Evolutionary conservation across 1,139 yeast genomes (phyloP).

Genomic region (Hansenula anomala): DNA sequence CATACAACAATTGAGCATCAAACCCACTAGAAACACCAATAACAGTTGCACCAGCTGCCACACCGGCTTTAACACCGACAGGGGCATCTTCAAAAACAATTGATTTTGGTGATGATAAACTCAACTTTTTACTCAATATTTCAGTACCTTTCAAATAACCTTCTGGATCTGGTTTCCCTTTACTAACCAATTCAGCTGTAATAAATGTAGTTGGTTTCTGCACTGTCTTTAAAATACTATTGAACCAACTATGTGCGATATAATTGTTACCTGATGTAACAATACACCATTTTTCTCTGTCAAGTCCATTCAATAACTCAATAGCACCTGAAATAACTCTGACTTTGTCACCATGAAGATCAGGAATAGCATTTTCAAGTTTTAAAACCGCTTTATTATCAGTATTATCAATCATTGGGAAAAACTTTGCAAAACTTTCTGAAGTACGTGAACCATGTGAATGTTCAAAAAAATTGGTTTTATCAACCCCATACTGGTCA

Average conservation of each 20-base stretch:
- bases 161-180: conserved; percentile 83
- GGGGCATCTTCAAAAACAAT: conserved; percentile 87
- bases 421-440: conserved; percentile 70
- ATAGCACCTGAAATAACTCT: conserved; percentile 72
- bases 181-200: conserved; percentile 70
- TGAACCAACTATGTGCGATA: conserved; percentile 77
- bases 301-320: conserved; percentile 51
- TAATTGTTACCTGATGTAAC: conserved; percentile 80
- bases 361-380: conserved; percentile 53
- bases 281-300: conserved; percentile 46
- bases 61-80: conserved; percentile 82
- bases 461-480: conserved; percentile 64
- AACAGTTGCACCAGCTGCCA: conserved; percentile 77
- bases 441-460: conserved; percentile 82
- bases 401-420: conserved; percentile 67
- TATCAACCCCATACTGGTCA: conserved; percentile 64
- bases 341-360: conserved; percentile 66
- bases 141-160: conserved; percentile 49
- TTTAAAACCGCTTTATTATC: conserved; percentile 51
- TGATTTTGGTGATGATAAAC: conserved; percentile 33
- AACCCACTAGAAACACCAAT: conserved; percentile 83
- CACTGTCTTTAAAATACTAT: conserved; percentile 40
- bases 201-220: conserved; percentile 68
- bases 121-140: conserved; percentile 58
- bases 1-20: conserved; percentile 61